Evolutionary conservation across 345 rosid species (phyloP).

Genomic region (Bruguiera gymnorhiza): DNA sequence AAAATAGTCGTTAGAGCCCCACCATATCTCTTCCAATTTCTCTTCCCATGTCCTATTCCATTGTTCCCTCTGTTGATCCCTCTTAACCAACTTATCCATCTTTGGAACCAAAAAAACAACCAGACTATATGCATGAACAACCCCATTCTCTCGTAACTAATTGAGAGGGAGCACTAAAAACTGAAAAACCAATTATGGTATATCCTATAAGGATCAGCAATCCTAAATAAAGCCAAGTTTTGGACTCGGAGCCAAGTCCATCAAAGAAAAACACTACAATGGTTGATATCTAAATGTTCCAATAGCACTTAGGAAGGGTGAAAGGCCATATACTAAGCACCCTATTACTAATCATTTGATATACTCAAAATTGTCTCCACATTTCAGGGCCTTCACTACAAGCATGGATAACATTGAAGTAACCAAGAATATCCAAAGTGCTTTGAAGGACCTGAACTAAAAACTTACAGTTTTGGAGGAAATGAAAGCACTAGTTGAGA

Average conservation of each 20-base stretch:
- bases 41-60: not conserved
- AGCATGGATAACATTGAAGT: not conserved
- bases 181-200: not conserved
- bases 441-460: not conserved
- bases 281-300: not conserved
- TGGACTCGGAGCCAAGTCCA: too few relatives aligned
- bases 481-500: not conserved
- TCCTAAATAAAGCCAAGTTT: too few relatives aligned
- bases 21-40: not conserved
- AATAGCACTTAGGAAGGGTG: not conserved
- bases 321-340: not conserved
- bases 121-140: too few relatives aligned
- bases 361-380: not conserved
- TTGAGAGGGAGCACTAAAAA: not conserved
- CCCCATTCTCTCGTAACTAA: too few relatives aligned
- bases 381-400: not conserved
- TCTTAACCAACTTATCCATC: not conserved
- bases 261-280: not conserved
- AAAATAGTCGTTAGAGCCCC: too few relatives aligned
- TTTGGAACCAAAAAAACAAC: too few relatives aligned
- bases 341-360: not conserved
- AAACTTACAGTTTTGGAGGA: not conserved
- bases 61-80: too few relatives aligned
- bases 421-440: not conserved
- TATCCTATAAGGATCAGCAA: not conserved